Evolutionary conservation across 228 moss, liverwort and hornwort species (phyloP), one percentile per base, ranked within the genome.

Genomic region (Sphagnum fallax): DNA sequence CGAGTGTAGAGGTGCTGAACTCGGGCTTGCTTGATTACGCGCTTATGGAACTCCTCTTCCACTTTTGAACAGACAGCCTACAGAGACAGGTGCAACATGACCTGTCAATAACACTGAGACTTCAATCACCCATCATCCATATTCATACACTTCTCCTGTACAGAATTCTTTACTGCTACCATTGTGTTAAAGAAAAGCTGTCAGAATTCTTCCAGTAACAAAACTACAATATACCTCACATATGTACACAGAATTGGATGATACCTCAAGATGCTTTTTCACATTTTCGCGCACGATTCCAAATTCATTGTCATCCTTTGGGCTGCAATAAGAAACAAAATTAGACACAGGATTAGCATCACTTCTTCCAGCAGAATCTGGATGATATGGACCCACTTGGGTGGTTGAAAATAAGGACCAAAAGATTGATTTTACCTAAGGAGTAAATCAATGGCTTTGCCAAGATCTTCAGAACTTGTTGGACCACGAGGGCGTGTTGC

Each of bases 1-100:
- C 97, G 97, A 65, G 91, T 88, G 64, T 97, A 97, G 51, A 97
- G 91, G 80, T 97, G 97, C 77, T 97, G 97, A 53, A 97, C 90
- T 71, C 97, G 77, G 15, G 91, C 93, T 88, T 93, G 93, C 70
- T 97, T 93, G 8, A 97, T 85, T n/a, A 93, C 82, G 68, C 83
- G 67, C 83, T 93, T 97, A n/a, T 91, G 88, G 69, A 80, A 78
- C 73, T 91, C 88, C 18, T 88, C 72, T 69, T 82, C 76, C 53
- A 97, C 97, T 67, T 69, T 70, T 75, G 82, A 87, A 53, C 97
- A 97, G 65, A 97, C 91, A 61, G 78, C 87, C 96, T 97, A 84
- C 76, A 78, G 50, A 59, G 32, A 32, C 32, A 32, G 32, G 0
- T 32, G 32, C 32, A 32, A 32, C 32, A 32, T 32, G 32, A 32